Percentiles rank a stretch among this genome's conserved stretches.
These are phyloP conservation scores for Carex pumila DNA, from an alignment of 176 grass and related monocot genomes.

Conservation along the genomic window DNA sequence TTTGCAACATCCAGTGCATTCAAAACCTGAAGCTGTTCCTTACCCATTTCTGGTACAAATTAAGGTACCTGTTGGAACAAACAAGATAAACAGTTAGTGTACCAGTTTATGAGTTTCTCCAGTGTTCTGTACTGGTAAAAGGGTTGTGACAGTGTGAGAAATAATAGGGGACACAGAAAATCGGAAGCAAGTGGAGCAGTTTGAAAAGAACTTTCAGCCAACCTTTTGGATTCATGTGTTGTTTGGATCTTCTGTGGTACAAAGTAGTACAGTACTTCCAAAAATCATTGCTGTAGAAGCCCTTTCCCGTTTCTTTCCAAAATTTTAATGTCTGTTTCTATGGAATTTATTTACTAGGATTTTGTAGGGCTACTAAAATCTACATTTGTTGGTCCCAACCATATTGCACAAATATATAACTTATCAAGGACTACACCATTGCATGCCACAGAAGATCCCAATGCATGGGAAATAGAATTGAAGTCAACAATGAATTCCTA, in stretches of 20 bases:
- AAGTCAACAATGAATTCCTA: neutral
- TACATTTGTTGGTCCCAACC: neutral
- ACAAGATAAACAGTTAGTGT: neutral
- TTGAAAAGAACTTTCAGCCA: neutral
- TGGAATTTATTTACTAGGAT: neutral
- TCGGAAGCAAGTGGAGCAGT: neutral
- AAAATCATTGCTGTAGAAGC: neutral
- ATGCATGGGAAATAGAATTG: neutral
- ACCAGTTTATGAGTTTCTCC: neutral
- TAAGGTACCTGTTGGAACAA: neutral
- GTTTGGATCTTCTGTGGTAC: constrained; percentile 3
- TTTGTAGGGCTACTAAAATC: neutral
- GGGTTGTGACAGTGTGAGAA: neutral
- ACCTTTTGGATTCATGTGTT: neutral
- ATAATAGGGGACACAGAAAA: neutral
- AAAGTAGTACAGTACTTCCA: neutral
- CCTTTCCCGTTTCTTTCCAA: neutral
- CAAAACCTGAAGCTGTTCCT: constrained; percentile 18
- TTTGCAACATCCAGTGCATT: constrained; percentile 33
- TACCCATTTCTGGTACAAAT: constrained; percentile 10
- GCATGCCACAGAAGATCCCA: neutral
- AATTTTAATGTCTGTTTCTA: neutral
- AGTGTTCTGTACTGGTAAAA: neutral
- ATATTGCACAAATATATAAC: neutral
- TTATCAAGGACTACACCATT: neutral